These are phyloP conservation scores for Mrakia frigida DNA, from an alignment of 768 basidiomycete species.

Conservation along the genomic window DNA sequence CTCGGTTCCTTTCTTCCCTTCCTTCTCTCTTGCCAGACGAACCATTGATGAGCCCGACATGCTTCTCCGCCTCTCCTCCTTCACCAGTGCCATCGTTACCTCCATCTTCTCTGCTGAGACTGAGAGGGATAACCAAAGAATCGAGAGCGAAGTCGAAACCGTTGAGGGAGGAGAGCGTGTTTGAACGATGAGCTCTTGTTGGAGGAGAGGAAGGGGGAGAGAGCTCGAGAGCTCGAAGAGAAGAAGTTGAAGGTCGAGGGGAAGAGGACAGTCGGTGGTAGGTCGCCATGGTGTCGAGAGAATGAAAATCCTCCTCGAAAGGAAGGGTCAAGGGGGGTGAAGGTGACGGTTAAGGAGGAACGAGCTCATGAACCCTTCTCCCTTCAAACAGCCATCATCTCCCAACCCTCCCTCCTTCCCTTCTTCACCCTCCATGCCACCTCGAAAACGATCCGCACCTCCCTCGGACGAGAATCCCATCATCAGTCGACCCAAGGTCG, in stretches of 20 bases:
- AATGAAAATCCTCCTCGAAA: not conserved
- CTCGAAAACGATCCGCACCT: not conserved
- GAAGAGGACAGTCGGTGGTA: not conserved
- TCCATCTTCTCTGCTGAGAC: not conserved
- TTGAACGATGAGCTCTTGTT: not conserved
- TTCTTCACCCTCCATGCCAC: not conserved
- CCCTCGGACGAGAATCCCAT: not conserved
- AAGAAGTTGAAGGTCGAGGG: slow-evolving; percentile 12
- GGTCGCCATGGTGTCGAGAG: not conserved
- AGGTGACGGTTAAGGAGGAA: not conserved
- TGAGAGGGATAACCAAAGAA: slow-evolving; percentile 6
- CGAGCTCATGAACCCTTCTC: not conserved
- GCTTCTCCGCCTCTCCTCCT: not conserved
- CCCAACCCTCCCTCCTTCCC: not conserved
- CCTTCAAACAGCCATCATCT: not conserved
- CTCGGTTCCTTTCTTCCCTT: not conserved
- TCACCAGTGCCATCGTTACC: not conserved
- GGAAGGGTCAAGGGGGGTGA: not conserved
- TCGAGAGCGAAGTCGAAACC: slow-evolving; percentile 11
- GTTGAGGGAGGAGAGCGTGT: slow-evolving; percentile 5
- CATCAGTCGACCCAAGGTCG: not conserved
- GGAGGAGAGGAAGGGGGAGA: slow-evolving; percentile 3
- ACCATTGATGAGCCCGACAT: slow-evolving; percentile 27
- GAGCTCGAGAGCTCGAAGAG: slow-evolving; percentile 17
- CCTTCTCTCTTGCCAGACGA: not conserved